phyloP scores from a whole-genome alignment of 805 yeast genomes.

The Candida quercuum region DNA sequence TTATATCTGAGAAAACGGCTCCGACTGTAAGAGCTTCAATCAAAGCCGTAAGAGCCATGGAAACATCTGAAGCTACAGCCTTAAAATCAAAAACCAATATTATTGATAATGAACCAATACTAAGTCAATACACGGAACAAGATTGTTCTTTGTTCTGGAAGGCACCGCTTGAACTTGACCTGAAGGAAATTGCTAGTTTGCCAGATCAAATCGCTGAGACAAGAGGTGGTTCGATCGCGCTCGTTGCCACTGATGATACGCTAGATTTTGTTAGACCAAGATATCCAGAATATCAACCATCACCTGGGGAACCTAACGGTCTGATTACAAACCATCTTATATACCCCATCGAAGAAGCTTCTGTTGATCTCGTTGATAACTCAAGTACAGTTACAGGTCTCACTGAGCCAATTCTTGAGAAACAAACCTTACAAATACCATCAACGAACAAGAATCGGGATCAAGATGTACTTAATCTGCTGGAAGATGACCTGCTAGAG shows the following conservation, averaged over 20 bases:
- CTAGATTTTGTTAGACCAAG: neutral
- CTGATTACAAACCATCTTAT: constrained; percentile 5
- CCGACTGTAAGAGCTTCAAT: no score
- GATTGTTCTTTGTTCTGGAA: neutral
- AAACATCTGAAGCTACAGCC: constrained; percentile 1
- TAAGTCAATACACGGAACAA: neutral
- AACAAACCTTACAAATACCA: neutral
- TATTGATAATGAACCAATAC: neutral
- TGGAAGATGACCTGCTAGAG: constrained; percentile 2
- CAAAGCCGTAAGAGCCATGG: constrained; percentile 3
- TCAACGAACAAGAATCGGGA: constrained; percentile 1
- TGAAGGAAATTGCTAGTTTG: neutral
- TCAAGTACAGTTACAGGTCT: no score
- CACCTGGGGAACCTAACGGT: constrained; percentile 9
- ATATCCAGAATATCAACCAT: no score
- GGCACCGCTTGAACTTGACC: neutral
- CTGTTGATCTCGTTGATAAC: no score
- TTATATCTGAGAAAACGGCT: no score
- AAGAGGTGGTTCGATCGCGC: neutral
- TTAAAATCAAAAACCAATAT: neutral
- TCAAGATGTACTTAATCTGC: constrained; percentile 3
- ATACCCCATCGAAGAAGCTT: neutral
- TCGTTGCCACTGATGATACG: constrained; percentile 4
- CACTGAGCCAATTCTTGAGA: no score
- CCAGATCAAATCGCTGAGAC: neutral